phyloP scores from a whole-genome alignment of 1,284 basidiomycete genomes.

The Melampsora medusae region DNA sequence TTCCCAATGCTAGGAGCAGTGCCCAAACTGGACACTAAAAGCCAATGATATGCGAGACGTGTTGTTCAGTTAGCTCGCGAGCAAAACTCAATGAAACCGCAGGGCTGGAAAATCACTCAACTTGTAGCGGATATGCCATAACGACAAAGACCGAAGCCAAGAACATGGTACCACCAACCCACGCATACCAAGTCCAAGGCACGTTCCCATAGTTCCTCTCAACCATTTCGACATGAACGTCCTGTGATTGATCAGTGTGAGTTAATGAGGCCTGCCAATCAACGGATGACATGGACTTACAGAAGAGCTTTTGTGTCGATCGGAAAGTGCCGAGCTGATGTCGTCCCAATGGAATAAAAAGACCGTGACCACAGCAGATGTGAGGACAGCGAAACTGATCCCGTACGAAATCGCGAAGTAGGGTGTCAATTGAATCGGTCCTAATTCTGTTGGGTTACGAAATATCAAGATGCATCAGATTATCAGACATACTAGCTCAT shows the following conservation, averaged over 20 bases:
- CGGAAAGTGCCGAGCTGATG: slow-evolving; percentile 19
- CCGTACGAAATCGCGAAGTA: slow-evolving; percentile 42
- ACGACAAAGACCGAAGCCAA: slow-evolving; percentile 26
- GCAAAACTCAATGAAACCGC: not conserved
- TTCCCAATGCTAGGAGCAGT: slow-evolving; percentile 33
- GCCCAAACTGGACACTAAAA: slow-evolving; percentile 43
- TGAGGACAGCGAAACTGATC: slow-evolving; percentile 41
- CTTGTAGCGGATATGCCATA: slow-evolving; percentile 36
- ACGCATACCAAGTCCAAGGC: slow-evolving; percentile 19
- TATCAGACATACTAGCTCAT: not conserved
- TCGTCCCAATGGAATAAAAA: slow-evolving; percentile 43
- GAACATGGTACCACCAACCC: slow-evolving; percentile 12
- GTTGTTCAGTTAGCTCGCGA: not conserved
- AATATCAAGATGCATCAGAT: not conserved
- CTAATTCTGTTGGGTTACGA: slow-evolving; percentile 16
- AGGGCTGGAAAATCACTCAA: slow-evolving; percentile 4
- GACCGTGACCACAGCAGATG: slow-evolving; percentile 35
- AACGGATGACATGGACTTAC: slow-evolving; percentile 1
- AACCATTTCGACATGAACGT: slow-evolving; percentile 19
- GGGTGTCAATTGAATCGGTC: slow-evolving; percentile 40
- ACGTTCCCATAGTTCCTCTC: slow-evolving; percentile 30
- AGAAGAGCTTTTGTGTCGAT: slow-evolving; percentile 14
- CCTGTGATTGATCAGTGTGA: not conserved
- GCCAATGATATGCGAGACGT: not conserved
- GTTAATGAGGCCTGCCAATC: not conserved